Evolutionary conservation across 1,139 yeast genomes (phyloP), one percentile per base, ranked within the genome.

Genomic region (Pneumocystis canis): DNA sequence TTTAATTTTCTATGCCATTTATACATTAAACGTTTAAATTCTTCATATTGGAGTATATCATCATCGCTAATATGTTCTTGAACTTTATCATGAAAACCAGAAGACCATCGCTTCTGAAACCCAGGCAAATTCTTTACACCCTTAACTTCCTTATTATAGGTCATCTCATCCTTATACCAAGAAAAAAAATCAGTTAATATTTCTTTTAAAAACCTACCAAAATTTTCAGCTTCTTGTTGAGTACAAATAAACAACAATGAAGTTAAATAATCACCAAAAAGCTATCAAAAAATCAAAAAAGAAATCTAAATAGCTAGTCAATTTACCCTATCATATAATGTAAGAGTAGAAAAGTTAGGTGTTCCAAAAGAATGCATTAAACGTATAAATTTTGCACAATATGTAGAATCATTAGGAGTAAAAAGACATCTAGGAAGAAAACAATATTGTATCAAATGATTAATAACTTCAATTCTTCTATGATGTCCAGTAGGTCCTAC

Each of bases 341-440:
- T 69, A 7, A 79, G 63, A 9, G 84, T 68, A 1, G 81, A 77
- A 69, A 78, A 83, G 57, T 80, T 76, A 1, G 75, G 66, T 0
- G 80, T 74, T 1, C 77, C 75, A 20, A 78, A 66, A 0, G 75
- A 71, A 65, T 84, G 82, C 18, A 84, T 69, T 60, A 73, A 68
- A 66, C 82, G 79, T 2, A 88, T 68, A 70, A 89, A 88, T 64
- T 79, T 77, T 0, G 89, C 83, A 58, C 84, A 75, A 71, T 76
- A 89, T 0, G 86, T 79, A 0, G 97, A 96, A 75, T 90, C 98
- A 66, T 84, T 81, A 0, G 96, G 84, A 0, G 97, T 87, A 68
- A 85, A 89, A 2, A 85, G 73, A 2, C 85, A 80, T 68, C 97
- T 78, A 18, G 96, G 97, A 25, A 89, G 73, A 5, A 89, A 70